Evolutionary conservation across 495 filamentous ascomycete species (phyloP).

Genomic region (Penicillium subrubescens): DNA sequence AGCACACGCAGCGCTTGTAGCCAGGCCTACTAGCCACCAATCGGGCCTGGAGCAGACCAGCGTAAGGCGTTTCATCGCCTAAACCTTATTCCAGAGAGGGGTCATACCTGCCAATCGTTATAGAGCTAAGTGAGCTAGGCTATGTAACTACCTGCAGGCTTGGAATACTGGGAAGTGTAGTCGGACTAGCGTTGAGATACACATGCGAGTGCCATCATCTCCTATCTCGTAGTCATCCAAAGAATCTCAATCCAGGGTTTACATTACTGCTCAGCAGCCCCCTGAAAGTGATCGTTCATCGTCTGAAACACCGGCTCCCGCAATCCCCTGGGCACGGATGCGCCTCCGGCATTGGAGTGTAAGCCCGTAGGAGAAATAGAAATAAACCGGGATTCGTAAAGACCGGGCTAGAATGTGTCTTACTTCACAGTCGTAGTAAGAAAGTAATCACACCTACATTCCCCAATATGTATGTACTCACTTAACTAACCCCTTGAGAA

Average conservation of each 20-base stretch:
- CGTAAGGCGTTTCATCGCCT: background rate
- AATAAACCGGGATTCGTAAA: background rate
- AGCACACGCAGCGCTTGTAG: background rate
- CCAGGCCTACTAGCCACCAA: background rate
- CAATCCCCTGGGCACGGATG: background rate
- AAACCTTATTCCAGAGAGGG: background rate
- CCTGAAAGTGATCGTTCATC: background rate
- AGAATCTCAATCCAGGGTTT: background rate
- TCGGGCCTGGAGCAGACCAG: background rate
- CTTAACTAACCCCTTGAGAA: background rate
- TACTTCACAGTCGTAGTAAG: background rate
- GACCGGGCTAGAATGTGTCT: background rate
- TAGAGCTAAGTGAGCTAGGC: background rate
- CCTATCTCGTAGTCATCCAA: background rate
- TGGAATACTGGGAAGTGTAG: background rate
- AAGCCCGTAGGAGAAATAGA: background rate
- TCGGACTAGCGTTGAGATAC: background rate
- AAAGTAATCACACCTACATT: too few species aligned
- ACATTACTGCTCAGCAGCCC: background rate
- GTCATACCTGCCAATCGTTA: background rate
- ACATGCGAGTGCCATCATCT: background rate
- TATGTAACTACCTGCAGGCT: background rate
- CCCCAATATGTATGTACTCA: too few species aligned
- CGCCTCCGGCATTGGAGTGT: background rate
- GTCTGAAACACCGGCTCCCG: constrained; percentile 3